These are phyloP conservation scores for Kwoniella bestiolae DNA, from an alignment of 768 basidiomycete species.

Conservation along the genomic window DNA sequence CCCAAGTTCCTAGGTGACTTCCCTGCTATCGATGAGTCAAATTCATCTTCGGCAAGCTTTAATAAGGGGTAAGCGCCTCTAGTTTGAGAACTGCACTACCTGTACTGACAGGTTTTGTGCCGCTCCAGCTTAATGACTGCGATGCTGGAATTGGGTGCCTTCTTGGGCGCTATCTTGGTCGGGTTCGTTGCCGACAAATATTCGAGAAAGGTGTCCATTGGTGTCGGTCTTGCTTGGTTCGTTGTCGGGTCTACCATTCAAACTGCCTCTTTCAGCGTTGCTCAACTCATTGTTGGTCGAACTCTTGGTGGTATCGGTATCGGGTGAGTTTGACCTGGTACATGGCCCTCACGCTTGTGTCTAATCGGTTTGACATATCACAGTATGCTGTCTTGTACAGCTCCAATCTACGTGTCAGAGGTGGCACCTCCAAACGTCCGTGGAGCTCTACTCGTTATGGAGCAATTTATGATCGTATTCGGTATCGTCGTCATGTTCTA, in stretches of 20 bases:
- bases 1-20: conserved; percentile 1
- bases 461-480: conserved; percentile 28
- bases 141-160: conserved; percentile 61
- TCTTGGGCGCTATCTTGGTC: conserved; percentile 73
- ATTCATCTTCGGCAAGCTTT: background rate
- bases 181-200: conserved; percentile 71
- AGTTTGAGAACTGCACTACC: too few species aligned
- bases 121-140: conserved; percentile 8
- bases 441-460: conserved; percentile 28
- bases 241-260: conserved; percentile 39
- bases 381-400: conserved; percentile 1
- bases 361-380: too few species aligned
- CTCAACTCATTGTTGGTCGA: conserved; percentile 6
- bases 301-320: conserved; percentile 14
- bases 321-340: background rate
- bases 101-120: background rate
- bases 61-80: conserved; percentile 10
- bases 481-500: conserved; percentile 25
- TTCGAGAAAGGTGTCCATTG: conserved; percentile 64
- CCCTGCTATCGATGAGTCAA: background rate
- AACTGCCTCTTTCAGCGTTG: conserved; percentile 22
- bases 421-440: conserved; percentile 17
- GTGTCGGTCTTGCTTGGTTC: conserved; percentile 26
- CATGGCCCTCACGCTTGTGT: too few species aligned
- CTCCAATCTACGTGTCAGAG: conserved; percentile 11